Percentiles rank a stretch among this genome's conserved stretches.
phyloP scores from a whole-genome alignment of 164 flowering plant genomes.

The Vitis rotundifolia region DNA sequence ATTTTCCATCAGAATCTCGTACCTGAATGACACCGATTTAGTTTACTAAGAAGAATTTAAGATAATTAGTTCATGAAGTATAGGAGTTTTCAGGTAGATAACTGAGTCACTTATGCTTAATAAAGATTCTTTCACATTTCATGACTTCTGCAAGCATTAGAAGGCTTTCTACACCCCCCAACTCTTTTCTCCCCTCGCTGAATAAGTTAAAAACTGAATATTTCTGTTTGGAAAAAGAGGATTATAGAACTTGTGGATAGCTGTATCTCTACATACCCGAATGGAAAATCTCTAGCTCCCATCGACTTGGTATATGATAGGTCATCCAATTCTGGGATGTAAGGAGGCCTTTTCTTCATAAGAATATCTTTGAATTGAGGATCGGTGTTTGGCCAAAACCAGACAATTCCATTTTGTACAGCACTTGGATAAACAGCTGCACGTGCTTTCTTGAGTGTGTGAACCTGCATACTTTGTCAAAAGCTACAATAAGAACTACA shows the following conservation, averaged over 20 bases:
- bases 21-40: conserved; percentile 49
- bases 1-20: conserved; percentile 83
- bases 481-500: no score
- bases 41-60: neutral
- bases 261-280: conserved; percentile 53
- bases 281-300: conserved; percentile 65
- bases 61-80: no score
- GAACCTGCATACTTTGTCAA: conserved; percentile 50
- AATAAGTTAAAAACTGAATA: no score
- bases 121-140: no score
- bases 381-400: conserved; percentile 93
- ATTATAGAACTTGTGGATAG: neutral
- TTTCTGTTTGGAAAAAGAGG: no score
- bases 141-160: no score
- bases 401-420: conserved; percentile 76
- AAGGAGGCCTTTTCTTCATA: conserved; percentile 62
- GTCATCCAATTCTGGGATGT: conserved; percentile 25
- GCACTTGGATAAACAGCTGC: conserved; percentile 77
- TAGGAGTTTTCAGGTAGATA: no score
- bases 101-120: no score
- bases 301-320: conserved; percentile 48
- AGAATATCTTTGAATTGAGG: conserved; percentile 62
- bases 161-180: no score
- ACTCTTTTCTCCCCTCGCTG: no score
- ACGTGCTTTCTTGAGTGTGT: conserved; percentile 78